A percentile compares a stretch with the other conserved stretches of the same genome.
phyloP scores from a whole-genome alignment of 2,329 filamentous ascomycete genomes.

The Meredithiella fracta region DNA sequence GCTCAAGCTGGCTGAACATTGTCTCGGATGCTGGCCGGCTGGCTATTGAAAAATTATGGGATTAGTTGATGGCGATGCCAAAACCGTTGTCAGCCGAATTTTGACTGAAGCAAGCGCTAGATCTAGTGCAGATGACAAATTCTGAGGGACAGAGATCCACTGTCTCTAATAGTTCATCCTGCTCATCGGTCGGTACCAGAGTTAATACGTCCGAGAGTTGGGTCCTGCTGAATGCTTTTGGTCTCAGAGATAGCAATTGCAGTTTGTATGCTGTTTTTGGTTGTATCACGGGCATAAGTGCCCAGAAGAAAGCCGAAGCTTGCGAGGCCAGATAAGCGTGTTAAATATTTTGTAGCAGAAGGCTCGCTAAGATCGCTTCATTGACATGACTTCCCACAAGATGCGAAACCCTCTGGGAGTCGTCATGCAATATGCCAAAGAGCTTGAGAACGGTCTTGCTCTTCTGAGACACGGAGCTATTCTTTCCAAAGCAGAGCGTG shows the following conservation, averaged over 20 bases:
- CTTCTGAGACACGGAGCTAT: constrained; percentile 24
- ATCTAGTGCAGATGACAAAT: constrained; percentile 17
- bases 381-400: constrained; percentile 59
- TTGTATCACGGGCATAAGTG: constrained; percentile 70
- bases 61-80: constrained; percentile 41
- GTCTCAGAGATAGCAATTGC: constrained; percentile 44
- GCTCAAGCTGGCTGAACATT: constrained; percentile 55
- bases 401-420: constrained; percentile 64
- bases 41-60: constrained; percentile 44
- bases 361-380: constrained; percentile 53
- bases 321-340: constrained; percentile 60
- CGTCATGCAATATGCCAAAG: constrained; percentile 60
- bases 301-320: constrained; percentile 71
- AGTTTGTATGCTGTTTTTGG: constrained; percentile 60
- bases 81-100: constrained; percentile 55
- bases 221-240: constrained; percentile 62
- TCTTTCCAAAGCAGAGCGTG: constrained; percentile 26
- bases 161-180: constrained; percentile 34
- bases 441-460: constrained; percentile 41
- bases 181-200: not conserved
- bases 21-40: constrained; percentile 50
- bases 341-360: constrained; percentile 73
- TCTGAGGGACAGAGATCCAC: not conserved
- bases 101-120: constrained; percentile 53
- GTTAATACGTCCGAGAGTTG: constrained; percentile 24